Evolutionary conservation across 371 early-diverging fungal species (phyloP).

Genomic region (Dinochytrium kinnereticum): DNA sequence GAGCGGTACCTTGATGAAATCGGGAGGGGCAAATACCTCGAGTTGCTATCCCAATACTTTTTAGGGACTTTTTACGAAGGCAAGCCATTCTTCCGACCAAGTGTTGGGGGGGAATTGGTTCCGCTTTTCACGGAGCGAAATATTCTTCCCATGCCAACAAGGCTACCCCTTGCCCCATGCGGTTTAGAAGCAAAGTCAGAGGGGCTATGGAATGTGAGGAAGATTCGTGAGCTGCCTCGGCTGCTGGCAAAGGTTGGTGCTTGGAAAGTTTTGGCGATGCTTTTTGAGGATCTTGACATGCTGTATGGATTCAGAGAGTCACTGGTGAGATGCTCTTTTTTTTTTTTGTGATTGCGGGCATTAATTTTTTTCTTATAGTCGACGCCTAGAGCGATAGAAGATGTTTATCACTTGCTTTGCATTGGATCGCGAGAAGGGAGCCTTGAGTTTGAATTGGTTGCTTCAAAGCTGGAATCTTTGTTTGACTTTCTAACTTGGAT

Average conservation of each 20-base stretch:
- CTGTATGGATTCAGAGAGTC: slow-evolving; percentile 16
- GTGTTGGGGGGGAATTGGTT: not conserved
- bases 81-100: not conserved
- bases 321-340: slow-evolving; percentile 5
- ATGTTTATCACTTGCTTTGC: not conserved
- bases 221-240: slow-evolving; percentile 23
- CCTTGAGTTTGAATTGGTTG: not conserved
- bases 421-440: not conserved
- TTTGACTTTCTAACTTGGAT: slow-evolving; percentile 13
- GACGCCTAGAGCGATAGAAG: not conserved
- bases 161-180: not conserved
- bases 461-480: not conserved
- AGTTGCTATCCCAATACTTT: slow-evolving; percentile 2
- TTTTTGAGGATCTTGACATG: slow-evolving; percentile 17
- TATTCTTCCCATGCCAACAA: slow-evolving; percentile 2
- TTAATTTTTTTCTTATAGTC: not conserved
- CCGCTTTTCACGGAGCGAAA: not conserved
- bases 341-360: not conserved
- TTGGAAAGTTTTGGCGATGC: not conserved
- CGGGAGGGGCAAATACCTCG: not conserved
- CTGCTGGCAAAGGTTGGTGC: not conserved
- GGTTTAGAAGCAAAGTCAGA: not conserved
- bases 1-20: slow-evolving; percentile 2
- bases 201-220: slow-evolving; percentile 25
- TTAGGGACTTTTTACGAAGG: not conserved